Evolutionary conservation across 352 stramenopile genomes (phyloP).

Genomic region (Pythium phragmiticola): DNA sequence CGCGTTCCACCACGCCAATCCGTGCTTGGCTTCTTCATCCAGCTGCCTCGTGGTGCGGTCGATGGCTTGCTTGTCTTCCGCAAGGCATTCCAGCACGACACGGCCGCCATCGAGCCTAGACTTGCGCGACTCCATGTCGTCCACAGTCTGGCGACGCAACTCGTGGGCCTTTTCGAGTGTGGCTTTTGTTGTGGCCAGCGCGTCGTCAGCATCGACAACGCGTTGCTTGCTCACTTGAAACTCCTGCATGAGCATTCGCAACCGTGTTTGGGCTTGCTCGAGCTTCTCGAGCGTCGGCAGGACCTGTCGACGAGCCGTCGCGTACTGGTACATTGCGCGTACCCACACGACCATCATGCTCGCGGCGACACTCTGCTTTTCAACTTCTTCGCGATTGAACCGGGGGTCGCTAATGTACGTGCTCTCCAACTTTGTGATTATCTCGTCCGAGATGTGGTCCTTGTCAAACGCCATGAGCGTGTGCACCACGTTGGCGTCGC

Average conservation of each 20-base stretch:
- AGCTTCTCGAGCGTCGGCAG: conserved; percentile 69
- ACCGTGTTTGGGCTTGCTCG: conserved; percentile 46
- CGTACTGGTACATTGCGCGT: conserved; percentile 66
- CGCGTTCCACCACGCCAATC: conserved; percentile 51
- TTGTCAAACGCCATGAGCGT: conserved; percentile 74
- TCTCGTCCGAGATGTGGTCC: conserved; percentile 46
- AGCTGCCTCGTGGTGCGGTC: conserved; percentile 19
- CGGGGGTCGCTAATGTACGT: conserved; percentile 53
- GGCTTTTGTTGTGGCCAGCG: conserved; percentile 23
- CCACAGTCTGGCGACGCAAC: conserved; percentile 29
- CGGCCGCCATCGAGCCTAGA: conserved; percentile 32
- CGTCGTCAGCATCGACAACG: conserved; percentile 47
- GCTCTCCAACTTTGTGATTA: conserved; percentile 39
- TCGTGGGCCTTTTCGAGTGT: conserved; percentile 29
- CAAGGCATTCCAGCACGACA: conserved; percentile 35
- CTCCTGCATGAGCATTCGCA: conserved; percentile 59
- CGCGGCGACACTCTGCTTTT: conserved; percentile 73
- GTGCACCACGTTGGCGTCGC: conserved; percentile 69
- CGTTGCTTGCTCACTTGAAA: conserved; percentile 67
- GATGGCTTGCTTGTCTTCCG: conserved; percentile 34
- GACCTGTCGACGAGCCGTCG: conserved; percentile 41
- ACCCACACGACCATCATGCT: conserved; percentile 82
- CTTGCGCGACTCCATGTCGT: conserved; percentile 41
- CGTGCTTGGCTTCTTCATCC: conserved; percentile 25
- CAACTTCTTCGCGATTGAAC: conserved; percentile 67